Percentiles rank a stretch among this genome's conserved stretches.
Conservation (phyloP, 495 filamentous ascomycete species). For the Friedmanniomyces simplex region DNA sequence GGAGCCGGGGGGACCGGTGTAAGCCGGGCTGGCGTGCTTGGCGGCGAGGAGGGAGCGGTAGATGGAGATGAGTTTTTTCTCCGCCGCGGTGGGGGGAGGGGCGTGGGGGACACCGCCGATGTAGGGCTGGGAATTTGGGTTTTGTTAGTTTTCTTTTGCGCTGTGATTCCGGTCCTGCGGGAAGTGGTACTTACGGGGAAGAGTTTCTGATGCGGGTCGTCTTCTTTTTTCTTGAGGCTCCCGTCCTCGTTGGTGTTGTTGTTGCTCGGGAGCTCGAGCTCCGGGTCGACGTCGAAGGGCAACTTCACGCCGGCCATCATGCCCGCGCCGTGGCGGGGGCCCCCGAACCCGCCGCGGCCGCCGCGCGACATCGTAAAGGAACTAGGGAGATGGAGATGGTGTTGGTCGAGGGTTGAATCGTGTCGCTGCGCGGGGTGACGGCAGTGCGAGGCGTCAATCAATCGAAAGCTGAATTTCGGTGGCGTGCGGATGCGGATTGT, state of each 20-base stretch:
- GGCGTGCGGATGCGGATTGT: too few relatives aligned
- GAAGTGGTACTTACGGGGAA: background rate
- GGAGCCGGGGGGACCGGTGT: constrained; percentile 35
- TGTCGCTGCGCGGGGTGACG: too few relatives aligned
- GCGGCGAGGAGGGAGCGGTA: constrained; percentile 42
- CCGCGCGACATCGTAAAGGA: constrained; percentile 1
- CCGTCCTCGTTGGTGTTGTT: background rate
- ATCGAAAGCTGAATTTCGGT: too few relatives aligned
- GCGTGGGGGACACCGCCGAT: constrained; percentile 22
- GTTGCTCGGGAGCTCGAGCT: background rate
- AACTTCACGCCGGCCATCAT: constrained; percentile 1
- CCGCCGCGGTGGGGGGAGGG: constrained; percentile 23
- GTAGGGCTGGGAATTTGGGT: constrained; percentile 1
- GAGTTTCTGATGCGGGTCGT: background rate
- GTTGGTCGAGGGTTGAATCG: background rate
- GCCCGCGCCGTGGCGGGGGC: background rate
- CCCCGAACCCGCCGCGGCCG: constrained; percentile 2
- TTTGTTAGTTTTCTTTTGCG: background rate
- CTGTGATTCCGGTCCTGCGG: background rate
- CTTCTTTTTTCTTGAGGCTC: background rate
- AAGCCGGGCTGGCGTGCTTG: constrained; percentile 48
- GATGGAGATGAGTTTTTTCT: constrained; percentile 32
- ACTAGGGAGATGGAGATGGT: background rate
- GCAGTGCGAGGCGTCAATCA: too few relatives aligned
- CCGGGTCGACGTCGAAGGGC: constrained; percentile 4